Base-by-base conservation (phyloP, 2,329 filamentous ascomycete genomes). In the Fusarium mundagurra region DNA sequence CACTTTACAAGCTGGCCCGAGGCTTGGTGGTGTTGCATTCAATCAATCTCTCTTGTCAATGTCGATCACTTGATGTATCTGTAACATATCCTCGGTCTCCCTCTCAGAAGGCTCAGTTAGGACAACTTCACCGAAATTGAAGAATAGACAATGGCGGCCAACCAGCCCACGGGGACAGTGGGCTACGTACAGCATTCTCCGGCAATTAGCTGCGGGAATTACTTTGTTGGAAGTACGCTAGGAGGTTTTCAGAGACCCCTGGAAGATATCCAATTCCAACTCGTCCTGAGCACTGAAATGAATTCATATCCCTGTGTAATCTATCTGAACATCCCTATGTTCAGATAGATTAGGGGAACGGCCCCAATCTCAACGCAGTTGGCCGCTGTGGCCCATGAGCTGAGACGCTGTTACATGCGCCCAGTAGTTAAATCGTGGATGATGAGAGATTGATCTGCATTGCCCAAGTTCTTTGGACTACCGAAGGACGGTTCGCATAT, bases 241-340 rank as follows among this genome's bases (percentile, higher is more conserved):
- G 58, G 61, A 63, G 33, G 16, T 53, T 57, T 51, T 62, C 51
- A 47, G 36, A 29, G 43, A 51, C 38, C 55, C 59, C 63, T 55
- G 48, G 31, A 58, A 59, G 62, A 72, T 73, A 61, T 72, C 68
- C 68, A 70, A 59, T 43, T 72, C 68, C 68, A 70, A 59, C 45
- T 73, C 59, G 67, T 65, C 53, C 67, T 60, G 65, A 67, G 53
- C 55, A 62, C 71, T 73, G 43, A 75, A 73, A 75, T 70, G 64
- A 76, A 61, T 68, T 43, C 20, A 59, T 38, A 33, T 27, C 60
- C 59, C 67, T 54, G 43, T 67, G 71, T 39, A 74, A 62, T 69
- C 53, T 57, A 65, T 69, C 43, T 55, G 62, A 55, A 71, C 36
- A 51, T n/a, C n/a, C n/a, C n/a, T n/a, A n/a, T n/a, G n/a, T n/a